Evolutionary conservation across 2,329 filamentous ascomycete species (phyloP).

Genomic region (Aspergillus puulaauensis): DNA sequence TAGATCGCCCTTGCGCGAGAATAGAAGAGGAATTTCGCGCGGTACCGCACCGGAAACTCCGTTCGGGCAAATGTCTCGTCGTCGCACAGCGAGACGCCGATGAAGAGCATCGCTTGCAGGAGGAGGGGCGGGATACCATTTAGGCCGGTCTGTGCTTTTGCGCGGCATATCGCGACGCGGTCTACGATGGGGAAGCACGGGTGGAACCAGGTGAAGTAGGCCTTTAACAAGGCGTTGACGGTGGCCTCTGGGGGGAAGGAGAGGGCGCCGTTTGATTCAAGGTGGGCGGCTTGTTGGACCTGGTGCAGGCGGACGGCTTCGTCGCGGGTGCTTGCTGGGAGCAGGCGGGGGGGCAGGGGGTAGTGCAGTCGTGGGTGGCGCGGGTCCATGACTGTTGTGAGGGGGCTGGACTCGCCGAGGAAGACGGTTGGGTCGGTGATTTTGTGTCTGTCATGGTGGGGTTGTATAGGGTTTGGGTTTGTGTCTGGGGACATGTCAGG

Average conservation of each 20-base stretch:
- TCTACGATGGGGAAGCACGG: slow-evolving; percentile 58
- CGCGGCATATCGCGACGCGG: slow-evolving; percentile 42
- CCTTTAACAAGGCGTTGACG: slow-evolving; percentile 47
- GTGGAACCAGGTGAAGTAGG: slow-evolving; percentile 59
- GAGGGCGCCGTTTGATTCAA: slow-evolving; percentile 44
- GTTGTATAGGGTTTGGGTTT: neutral
- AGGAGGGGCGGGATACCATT: slow-evolving; percentile 49
- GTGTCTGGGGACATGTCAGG: neutral
- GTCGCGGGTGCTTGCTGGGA: slow-evolving; percentile 16
- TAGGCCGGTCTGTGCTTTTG: slow-evolving; percentile 29
- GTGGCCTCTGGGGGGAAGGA: slow-evolving; percentile 46
- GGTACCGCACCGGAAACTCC: slow-evolving; percentile 50
- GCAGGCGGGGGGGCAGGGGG: slow-evolving; percentile 28
- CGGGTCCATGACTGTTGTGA: slow-evolving; percentile 49
- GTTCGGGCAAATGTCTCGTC: slow-evolving; percentile 46
- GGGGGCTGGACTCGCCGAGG: slow-evolving; percentile 49
- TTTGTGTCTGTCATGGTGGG: neutral
- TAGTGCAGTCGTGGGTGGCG: slow-evolving; percentile 39
- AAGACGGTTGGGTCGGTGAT: slow-evolving; percentile 36
- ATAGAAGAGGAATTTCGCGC: slow-evolving; percentile 53
- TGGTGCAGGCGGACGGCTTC: slow-evolving; percentile 25
- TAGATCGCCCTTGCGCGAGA: slow-evolving; percentile 53
- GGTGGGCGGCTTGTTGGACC: slow-evolving; percentile 34
- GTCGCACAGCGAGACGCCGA: slow-evolving; percentile 55
- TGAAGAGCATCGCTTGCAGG: slow-evolving; percentile 55